Conservation (phyloP, 164 flowering plant species). For the Nymphaea thermarum region DNA sequence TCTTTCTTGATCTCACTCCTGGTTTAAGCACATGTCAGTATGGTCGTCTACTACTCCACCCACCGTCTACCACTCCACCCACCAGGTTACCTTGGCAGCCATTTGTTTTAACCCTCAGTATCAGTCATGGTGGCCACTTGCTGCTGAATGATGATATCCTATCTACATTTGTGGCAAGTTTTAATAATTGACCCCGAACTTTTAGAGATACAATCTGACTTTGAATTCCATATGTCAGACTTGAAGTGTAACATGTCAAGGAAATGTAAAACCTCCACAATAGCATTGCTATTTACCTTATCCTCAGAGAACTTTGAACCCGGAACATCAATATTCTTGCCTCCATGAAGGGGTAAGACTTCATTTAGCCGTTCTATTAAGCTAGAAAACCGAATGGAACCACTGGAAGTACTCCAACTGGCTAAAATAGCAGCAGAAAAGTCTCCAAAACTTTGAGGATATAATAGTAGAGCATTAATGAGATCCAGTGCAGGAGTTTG, state of each 20-base stretch:
- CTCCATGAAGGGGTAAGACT: background rate
- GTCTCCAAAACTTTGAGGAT: conserved; percentile 21
- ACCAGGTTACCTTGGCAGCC: too few species aligned
- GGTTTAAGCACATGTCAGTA: too few species aligned
- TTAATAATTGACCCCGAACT: background rate
- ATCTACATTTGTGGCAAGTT: background rate
- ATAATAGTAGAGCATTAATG: conserved; percentile 25
- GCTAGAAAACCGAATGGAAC: conserved; percentile 25
- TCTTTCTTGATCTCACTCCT: too few species aligned
- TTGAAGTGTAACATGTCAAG: background rate
- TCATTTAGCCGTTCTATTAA: conserved; percentile 17
- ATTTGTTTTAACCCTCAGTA: too few species aligned
- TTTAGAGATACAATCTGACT: background rate
- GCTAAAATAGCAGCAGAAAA: conserved; percentile 37
- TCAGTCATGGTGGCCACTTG: too few species aligned
- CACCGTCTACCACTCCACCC: too few species aligned
- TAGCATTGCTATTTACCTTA: background rate
- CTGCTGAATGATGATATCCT: background rate
- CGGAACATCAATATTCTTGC: background rate
- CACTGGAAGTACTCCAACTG: conserved; percentile 28
- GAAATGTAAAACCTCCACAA: background rate
- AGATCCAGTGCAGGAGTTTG: conserved; percentile 33
- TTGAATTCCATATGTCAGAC: background rate
- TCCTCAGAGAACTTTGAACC: background rate
- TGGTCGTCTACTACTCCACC: too few species aligned